Evolutionary conservation across 2,329 filamentous ascomycete species (phyloP).

Genomic region (Ceratocystiopsis minuta): DNA sequence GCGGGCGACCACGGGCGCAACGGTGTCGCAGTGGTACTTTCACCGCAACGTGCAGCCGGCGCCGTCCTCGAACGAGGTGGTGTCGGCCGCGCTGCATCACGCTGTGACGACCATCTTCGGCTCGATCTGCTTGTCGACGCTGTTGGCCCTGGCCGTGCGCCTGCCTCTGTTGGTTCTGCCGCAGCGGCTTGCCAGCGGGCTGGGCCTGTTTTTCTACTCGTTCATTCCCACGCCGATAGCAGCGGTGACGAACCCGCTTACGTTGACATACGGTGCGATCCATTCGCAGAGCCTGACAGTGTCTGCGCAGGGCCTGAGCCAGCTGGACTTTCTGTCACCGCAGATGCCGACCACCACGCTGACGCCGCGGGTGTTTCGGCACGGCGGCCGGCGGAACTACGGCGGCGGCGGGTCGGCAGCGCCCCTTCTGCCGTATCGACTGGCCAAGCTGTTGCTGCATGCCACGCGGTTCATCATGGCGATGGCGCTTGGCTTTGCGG

Average conservation of each 20-base stretch:
- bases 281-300: conserved; percentile 68
- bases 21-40: conserved; percentile 98
- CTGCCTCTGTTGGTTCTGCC: conserved; percentile 75
- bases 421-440: conserved; percentile 63
- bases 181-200: conserved; percentile 41
- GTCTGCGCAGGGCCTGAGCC: conserved; percentile 61
- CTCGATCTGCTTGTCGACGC: conserved; percentile 74
- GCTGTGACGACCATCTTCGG: conserved; percentile 76
- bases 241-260: conserved; percentile 75
- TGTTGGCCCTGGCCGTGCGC: conserved; percentile 63
- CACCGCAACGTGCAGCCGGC: conserved; percentile 69
- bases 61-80: conserved; percentile 62
- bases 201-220: conserved; percentile 46
- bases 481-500: conserved; percentile 73
- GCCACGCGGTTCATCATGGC: conserved; percentile 86
- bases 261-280: conserved; percentile 83
- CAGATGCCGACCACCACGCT: conserved; percentile 56
- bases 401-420: conserved; percentile 19
- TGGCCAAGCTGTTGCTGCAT: conserved; percentile 81
- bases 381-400: conserved; percentile 8
- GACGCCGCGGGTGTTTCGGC: conserved; percentile 32
- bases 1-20: conserved; percentile 78
- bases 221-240: conserved; percentile 74
- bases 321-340: conserved; percentile 64
- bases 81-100: conserved; percentile 66